Evolutionary conservation across 306 rosid species (phyloP).

Genomic region (Dryas drummondii): DNA sequence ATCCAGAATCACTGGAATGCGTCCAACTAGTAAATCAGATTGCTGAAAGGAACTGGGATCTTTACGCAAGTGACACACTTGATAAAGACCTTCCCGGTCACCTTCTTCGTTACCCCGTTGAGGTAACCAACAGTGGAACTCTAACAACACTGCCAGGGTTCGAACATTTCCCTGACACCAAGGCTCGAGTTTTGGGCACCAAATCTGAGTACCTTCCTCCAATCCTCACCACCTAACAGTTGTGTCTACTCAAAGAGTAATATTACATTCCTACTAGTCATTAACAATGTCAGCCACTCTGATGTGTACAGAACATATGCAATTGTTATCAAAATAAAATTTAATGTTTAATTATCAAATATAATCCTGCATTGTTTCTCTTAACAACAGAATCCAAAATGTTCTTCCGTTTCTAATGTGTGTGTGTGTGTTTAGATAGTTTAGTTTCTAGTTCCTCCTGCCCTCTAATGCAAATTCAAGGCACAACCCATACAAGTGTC

Average conservation of each 20-base stretch:
- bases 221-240: conserved; percentile 40
- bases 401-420: background rate
- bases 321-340: background rate
- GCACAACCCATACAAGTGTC: background rate
- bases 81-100: conserved; percentile 28
- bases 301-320: background rate
- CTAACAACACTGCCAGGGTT: conserved; percentile 28
- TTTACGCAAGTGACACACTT: conserved; percentile 17
- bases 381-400: background rate
- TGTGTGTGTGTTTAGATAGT: background rate
- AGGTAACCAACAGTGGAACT: conserved; percentile 21
- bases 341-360: background rate
- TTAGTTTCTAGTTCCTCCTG: background rate
- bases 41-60: conserved; percentile 32
- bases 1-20: conserved; percentile 35
- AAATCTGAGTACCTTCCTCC: conserved; percentile 37
- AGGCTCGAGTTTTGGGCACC: conserved; percentile 42
- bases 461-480: background rate
- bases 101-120: conserved; percentile 49
- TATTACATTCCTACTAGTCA: background rate
- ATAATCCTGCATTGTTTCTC: background rate
- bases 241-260: background rate
- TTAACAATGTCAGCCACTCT: background rate
- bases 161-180: conserved; percentile 49
- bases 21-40: conserved; percentile 9